phyloP scores from a whole-genome alignment of 495 filamentous ascomycete species.

The Haplographium delicatum region DNA sequence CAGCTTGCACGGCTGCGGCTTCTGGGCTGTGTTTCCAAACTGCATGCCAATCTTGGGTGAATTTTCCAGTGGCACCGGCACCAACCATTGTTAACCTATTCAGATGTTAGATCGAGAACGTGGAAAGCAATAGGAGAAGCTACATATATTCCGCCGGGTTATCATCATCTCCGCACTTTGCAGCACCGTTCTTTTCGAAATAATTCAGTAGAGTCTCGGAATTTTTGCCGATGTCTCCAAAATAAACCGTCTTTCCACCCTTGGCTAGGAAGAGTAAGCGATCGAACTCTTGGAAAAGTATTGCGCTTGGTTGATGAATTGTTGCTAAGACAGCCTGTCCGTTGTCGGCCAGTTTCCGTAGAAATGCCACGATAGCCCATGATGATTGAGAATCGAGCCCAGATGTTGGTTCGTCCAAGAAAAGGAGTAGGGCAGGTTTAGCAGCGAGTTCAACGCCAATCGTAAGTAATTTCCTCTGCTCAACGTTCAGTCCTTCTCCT shows the following conservation, averaged over 20 bases:
- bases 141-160: conserved; percentile 44
- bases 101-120: background rate
- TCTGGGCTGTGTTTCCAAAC: conserved; percentile 73
- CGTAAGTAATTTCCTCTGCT: conserved; percentile 83
- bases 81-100: conserved; percentile 23
- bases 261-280: conserved; percentile 67
- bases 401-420: conserved; percentile 72
- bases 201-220: conserved; percentile 59
- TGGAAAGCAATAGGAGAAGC: conserved; percentile 11
- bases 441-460: conserved; percentile 91
- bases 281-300: conserved; percentile 90
- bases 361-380: conserved; percentile 73
- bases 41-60: conserved; percentile 65
- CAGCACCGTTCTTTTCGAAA: conserved; percentile 69
- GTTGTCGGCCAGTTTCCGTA: conserved; percentile 75
- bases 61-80: conserved; percentile 23
- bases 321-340: conserved; percentile 88
- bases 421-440: conserved; percentile 82
- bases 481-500: conserved; percentile 87
- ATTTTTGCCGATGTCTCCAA: conserved; percentile 69
- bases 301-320: conserved; percentile 88
- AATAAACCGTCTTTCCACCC: conserved; percentile 79
- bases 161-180: conserved; percentile 66
- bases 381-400: conserved; percentile 60
- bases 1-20: conserved; percentile 54